Base-by-base conservation (phyloP, 768 basidiomycete species). In the Lyophyllum decastes region DNA sequence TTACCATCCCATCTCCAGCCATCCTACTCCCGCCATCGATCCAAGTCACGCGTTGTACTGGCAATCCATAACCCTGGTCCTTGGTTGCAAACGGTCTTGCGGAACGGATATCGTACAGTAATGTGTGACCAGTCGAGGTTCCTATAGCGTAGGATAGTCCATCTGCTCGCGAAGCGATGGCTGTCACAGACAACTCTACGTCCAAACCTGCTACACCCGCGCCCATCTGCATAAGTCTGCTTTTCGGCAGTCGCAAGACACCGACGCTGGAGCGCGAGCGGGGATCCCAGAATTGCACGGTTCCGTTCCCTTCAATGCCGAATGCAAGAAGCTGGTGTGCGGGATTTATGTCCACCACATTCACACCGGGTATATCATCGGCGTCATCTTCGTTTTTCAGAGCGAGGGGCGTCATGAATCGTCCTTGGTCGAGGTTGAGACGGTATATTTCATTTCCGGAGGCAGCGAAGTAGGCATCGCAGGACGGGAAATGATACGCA, bases 271-370 rank as follows among this genome's bases (percentile, higher is more conserved):
- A 76, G 16, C 95, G 80, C 27, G 94, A 93, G 46, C 97, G 83
- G 4, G 88, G 92, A 72, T 99, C 97, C 95, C 95, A 99, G 66
- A 99, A 93, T 70, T 98, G 94, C 41, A 94, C 90, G 2, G 89
- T 85, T 17, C 94, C 92, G 58, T 83, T 82, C 3, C 90, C 92
- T 58, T 98, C 95, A 2, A 94, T 76, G 4, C 95, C 97, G 66
- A 98, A 94, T 2, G 88, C 86, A 64, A 94, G 82, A 1, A 98
- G 78, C 27, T 95, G 92, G 67, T 99, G 97, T 2, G 89, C 90
- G 3, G 93, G 86, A 70, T 98, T 98, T 66, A 98, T 83, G 70
- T 99, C 95, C 52, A 98, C 83, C 25, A 82, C 82, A 68, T 98
- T 98, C 57, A 98, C 92, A 11, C 95, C 97, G 1, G 80, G 73